Evolutionary conservation across 2,329 filamentous ascomycete genomes (phyloP), one percentile per base, ranked within the genome.

Genomic region (Colletotrichum zoysiae): DNA sequence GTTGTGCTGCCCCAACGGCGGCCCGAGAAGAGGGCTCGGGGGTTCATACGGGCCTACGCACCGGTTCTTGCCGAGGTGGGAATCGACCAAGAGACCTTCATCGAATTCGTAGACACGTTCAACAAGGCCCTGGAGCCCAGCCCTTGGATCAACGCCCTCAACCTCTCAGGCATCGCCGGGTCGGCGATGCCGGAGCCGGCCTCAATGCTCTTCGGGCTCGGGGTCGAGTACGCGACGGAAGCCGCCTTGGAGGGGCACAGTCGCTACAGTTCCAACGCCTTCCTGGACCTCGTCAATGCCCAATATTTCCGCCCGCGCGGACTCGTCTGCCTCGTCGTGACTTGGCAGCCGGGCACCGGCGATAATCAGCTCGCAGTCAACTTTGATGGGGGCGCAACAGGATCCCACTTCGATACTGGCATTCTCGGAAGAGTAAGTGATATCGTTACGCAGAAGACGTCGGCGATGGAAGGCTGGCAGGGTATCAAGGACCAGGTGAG

Each of bases 241-340:
- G 79, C 82, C 1, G 82, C 82, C 1, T 82, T 83, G 65, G 82
- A 85, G 62, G 77, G 81, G 0, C 79, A 83, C 40, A 80, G 78
- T 12, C 81, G 81, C 23, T 78, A 80, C 74, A 79, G 82, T 53
- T 83, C 85, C 0, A 90, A 89, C 74, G 79, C 77, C 0, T 91
- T 88, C 76, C 82, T 91, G 20, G 84, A 89, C 74, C 79, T 81
- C 46, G 83, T 89, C 75, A 91, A 91, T 75, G 81, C 84, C 11
- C 81, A 86, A 3, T 84, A 89, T 70, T 91, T 91, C 77, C 83
- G 82, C 58, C 88, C 89, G 0, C 84, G 83, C 2, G 89, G 89
- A 0, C 81, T 91, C 0, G 87, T 85, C 16, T 78, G 76, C 4
- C 51, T 82, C 26, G 81, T 91, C 48, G 84, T 90, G 79, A 86